Percentiles rank a stretch among this genome's conserved stretches.
Conservation (phyloP, 805 yeast genomes). For the Schwanniomyces polymorphus region DNA sequence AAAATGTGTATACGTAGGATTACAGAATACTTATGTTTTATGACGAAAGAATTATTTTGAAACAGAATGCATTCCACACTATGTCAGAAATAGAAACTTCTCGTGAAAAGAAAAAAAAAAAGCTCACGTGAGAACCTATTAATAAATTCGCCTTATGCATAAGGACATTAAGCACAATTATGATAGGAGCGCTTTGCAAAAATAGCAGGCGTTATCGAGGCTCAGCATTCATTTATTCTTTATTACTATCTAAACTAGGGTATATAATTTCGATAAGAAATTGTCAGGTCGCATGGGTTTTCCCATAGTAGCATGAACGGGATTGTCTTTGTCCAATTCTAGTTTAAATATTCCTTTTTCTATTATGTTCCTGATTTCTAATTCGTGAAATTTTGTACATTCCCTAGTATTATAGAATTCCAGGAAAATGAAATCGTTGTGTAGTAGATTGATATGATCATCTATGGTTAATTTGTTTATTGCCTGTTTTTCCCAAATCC, state of each 20-base stretch:
- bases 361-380: conserved; percentile 21
- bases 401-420: conserved; percentile 21
- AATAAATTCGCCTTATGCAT: background rate
- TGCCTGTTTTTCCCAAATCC: conserved; percentile 14
- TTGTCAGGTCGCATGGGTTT: conserved; percentile 24
- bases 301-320: conserved; percentile 9
- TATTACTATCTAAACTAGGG: conserved; percentile 19
- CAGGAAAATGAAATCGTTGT: conserved; percentile 22
- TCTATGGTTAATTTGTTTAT: conserved; percentile 18
- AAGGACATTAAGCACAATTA: background rate
- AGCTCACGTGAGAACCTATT: no score
- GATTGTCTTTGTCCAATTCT: background rate
- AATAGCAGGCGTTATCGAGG: background rate
- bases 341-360: background rate
- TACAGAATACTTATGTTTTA: no score
- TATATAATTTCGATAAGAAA: conserved; percentile 20
- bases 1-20: no score
- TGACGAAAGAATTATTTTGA: no score
- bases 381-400: conserved; percentile 27
- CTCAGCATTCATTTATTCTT: conserved; percentile 10
- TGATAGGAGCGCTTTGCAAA: background rate
- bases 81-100: no score
- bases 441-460: conserved; percentile 26
- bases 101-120: no score
- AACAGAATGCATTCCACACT: no score